These are phyloP conservation scores for Linnemannia elongata DNA, from an alignment of 192 early-diverging fungal genomes.

Conservation along the genomic window DNA sequence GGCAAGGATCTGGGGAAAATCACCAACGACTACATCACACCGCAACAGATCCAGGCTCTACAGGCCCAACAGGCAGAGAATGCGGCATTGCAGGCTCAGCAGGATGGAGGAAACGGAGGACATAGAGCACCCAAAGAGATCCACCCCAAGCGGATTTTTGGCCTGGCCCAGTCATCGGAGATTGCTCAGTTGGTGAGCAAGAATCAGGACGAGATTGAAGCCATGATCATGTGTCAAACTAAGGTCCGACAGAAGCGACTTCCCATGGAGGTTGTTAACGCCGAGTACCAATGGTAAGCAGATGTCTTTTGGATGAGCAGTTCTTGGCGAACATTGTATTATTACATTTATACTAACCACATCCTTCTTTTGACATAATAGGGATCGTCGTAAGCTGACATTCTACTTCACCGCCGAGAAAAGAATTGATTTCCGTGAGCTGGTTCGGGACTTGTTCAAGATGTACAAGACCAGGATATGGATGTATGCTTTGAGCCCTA, in stretches of 20 bases:
- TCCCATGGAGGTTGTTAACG: conserved; percentile 96
- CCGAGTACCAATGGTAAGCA: conserved; percentile 96
- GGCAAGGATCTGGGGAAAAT: conserved; percentile 93
- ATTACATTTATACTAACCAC: not conserved
- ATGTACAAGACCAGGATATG: conserved; percentile 98
- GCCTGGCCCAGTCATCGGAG: conserved; percentile 85
- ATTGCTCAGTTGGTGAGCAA: conserved; percentile 85
- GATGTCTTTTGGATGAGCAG: not conserved
- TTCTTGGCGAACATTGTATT: not conserved
- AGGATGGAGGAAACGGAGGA: conserved; percentile 58
- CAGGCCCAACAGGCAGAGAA: conserved; percentile 62
- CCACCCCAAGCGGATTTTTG: conserved; percentile 91
- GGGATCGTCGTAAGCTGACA: conserved; percentile 95
- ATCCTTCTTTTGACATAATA: conserved; percentile 24
- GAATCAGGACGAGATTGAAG: conserved; percentile 91
- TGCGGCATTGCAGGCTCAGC: conserved; percentile 53
- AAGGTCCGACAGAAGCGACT: conserved; percentile 92
- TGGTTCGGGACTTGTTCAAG: conserved; percentile 96
- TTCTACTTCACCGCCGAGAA: conserved; percentile 96
- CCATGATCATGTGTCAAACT: conserved; percentile 87
- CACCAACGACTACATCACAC: conserved; percentile 74
- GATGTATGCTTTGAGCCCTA: conserved; percentile 76
- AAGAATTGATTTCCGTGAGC: conserved; percentile 95
- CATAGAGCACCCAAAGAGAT: conserved; percentile 84
- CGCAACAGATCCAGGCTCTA: conserved; percentile 63